Conservation (phyloP, 495 filamentous ascomycete genomes). For the Trichoderma gamsii region DNA sequence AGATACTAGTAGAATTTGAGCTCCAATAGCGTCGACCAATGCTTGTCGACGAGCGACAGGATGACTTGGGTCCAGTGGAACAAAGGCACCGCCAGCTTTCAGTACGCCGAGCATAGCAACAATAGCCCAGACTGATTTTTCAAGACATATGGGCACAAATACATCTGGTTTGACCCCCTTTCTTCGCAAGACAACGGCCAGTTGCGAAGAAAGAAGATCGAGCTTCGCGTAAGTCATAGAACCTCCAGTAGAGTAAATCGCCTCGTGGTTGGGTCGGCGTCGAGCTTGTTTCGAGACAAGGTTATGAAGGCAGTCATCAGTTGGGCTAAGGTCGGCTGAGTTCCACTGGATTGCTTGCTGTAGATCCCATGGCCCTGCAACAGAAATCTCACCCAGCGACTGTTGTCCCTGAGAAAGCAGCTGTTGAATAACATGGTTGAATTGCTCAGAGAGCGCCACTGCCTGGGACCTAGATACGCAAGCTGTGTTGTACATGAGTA, state of each 20-base stretch:
- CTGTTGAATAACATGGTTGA: conserved; percentile 16
- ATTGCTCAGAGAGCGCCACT: conserved; percentile 21
- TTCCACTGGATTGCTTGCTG: not conserved
- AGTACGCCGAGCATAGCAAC: conserved; percentile 12
- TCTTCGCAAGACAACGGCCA: not conserved
- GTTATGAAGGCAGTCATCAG: not conserved
- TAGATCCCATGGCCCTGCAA: conserved; percentile 1
- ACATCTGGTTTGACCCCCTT: not conserved
- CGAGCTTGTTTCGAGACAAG: not conserved
- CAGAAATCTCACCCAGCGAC: not conserved
- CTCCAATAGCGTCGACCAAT: conserved; percentile 13
- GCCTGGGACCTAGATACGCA: conserved; percentile 18
- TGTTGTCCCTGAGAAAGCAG: not conserved
- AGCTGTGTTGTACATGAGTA: conserved; percentile 20
- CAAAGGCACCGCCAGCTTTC: conserved; percentile 8
- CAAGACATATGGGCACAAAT: conserved; percentile 34
- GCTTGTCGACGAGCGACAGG: not conserved
- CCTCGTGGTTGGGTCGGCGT: not conserved
- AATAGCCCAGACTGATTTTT: conserved; percentile 18
- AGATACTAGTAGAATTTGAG: not conserved
- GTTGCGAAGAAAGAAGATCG: not conserved
- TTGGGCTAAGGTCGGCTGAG: not conserved
- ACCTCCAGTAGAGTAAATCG: not conserved
- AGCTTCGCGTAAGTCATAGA: not conserved
- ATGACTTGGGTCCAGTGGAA: conserved; percentile 1